Percentiles rank a stretch among this genome's conserved stretches.
Evolutionary conservation across 2,329 filamentous ascomycete genomes (phyloP).

Genomic region (Trichoderma sp.): DNA sequence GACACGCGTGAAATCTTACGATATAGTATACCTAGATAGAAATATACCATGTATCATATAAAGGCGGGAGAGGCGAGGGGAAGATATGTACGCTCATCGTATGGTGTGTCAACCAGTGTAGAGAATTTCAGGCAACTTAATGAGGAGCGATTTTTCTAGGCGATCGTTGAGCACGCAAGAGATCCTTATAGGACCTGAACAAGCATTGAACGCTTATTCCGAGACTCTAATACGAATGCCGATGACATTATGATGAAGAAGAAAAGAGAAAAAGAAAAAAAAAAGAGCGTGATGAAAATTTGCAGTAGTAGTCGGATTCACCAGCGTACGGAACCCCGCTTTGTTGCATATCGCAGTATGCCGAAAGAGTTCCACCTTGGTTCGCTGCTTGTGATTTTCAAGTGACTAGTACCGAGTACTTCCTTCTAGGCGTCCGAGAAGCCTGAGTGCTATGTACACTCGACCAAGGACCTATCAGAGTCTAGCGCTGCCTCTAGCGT

Average conservation of each 20-base stretch:
- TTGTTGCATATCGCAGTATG: slow-evolving; percentile 30
- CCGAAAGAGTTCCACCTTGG: background rate
- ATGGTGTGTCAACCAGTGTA: slow-evolving; percentile 42
- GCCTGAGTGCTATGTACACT: background rate
- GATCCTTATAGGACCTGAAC: slow-evolving; percentile 79
- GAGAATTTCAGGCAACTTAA: slow-evolving; percentile 62
- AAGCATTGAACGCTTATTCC: slow-evolving; percentile 88
- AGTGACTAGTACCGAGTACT: background rate
- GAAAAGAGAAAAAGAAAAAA: slow-evolving; percentile 35
- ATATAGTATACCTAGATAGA: slow-evolving; percentile 1
- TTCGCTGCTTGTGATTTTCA: background rate
- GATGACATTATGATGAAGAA: slow-evolving; percentile 68
- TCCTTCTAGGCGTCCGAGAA: background rate
- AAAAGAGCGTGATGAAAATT: slow-evolving; percentile 26
- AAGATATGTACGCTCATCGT: slow-evolving; percentile 45
- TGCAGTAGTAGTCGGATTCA: slow-evolving; percentile 19
- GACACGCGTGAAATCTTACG: background rate
- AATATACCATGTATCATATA: background rate
- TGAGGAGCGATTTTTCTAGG: slow-evolving; percentile 82
- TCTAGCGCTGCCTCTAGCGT: slow-evolving; percentile 6
- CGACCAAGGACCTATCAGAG: background rate
- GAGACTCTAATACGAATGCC: slow-evolving; percentile 99
- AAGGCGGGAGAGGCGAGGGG: background rate
- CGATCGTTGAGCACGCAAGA: slow-evolving; percentile 97
- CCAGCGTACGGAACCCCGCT: slow-evolving; percentile 15